Evolutionary conservation across 202 grass and related monocot genomes (phyloP), one percentile per base, ranked within the genome.

Genomic region (Panicum virgatum): DNA sequence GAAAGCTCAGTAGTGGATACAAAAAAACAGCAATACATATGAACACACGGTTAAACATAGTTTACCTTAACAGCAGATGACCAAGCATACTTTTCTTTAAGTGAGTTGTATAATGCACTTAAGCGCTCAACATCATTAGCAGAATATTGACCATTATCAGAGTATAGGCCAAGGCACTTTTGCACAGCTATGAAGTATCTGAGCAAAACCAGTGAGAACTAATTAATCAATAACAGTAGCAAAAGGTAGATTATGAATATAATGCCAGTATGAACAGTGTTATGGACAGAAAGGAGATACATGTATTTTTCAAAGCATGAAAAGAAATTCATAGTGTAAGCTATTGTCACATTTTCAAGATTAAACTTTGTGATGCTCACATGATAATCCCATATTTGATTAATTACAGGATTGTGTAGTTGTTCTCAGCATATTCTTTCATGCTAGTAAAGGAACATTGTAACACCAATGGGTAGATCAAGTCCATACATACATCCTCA

Each of bases 41-140:
- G 5, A 52, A 63, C 67, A 69, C 20, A 14, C 11, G 27, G 60
- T 43, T 89, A 54, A 84, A 61, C 18, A 25, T 74, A 60, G 22
- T 79, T 89, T 83, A 99, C 97, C 93, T 99, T 99, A 69, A 89
- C 93, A 84, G 97, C 97, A 43, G 93, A 96, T 90, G 97, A 99
- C 84, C 81, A 97, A 76, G 75, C 82, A 82, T 97, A 99, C 57
- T 97, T 84, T 83, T 97, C 90, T 86, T 83, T 89, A 12, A 97
- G 97, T 75, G 93, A 97, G 58, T 82, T 86, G 76, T 99, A 99
- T 69, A 99, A 88, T 34, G 86, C 73, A 80, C 66, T 82, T 79
- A 99, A 76, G 54, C 58, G 79, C 45, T 99, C 91, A 88, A 87
- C 89, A 50, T 92, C 97, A 80, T 86, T 86, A 84, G 84, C 9